Percentiles rank a stretch among this genome's conserved stretches.
Conservation (phyloP, 176 grass and related monocot species). For the Puccinellia tenuiflora region DNA sequence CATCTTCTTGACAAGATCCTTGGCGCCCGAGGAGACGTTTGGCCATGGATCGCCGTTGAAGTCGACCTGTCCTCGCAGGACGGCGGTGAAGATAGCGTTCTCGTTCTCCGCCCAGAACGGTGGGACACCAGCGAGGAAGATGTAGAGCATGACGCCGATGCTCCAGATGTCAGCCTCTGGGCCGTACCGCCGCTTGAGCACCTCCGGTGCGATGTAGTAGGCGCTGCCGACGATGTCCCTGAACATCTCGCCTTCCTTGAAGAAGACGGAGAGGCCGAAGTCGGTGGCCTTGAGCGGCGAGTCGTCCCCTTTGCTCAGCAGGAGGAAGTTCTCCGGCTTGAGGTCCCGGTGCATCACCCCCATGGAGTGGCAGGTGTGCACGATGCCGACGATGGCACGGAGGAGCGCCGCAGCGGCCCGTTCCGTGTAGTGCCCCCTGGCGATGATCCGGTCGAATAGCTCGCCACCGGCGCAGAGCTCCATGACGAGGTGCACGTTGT, state of each 20-base stretch:
- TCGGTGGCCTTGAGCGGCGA: conserved; percentile 73
- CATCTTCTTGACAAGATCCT: conserved; percentile 77
- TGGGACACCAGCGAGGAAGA: conserved; percentile 73
- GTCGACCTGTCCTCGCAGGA: conserved; percentile 54
- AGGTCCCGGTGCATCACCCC: conserved; percentile 85
- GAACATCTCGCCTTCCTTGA: conserved; percentile 63
- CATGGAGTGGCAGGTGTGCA: conserved; percentile 69
- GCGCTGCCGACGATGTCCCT: conserved; percentile 76
- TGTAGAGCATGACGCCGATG: conserved; percentile 83
- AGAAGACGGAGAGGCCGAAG: conserved; percentile 88
- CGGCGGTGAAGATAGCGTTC: conserved; percentile 70
- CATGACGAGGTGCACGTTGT: conserved; percentile 80
- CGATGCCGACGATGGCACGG: conserved; percentile 50
- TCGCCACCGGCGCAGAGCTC: conserved; percentile 85
- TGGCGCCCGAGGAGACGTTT: conserved; percentile 47
- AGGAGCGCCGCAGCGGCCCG: conserved; percentile 50
- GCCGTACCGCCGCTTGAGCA: conserved; percentile 66
- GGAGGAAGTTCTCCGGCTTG: conserved; percentile 85
- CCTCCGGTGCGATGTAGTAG: conserved; percentile 79
- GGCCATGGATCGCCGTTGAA: conserved; percentile 71
- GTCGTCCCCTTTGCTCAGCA: conserved; percentile 52
- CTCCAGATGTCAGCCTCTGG: conserved; percentile 83
- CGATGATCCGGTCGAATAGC: conserved; percentile 92
- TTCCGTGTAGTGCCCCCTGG: conserved; percentile 70
- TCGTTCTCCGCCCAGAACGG: conserved; percentile 82